Conservation (phyloP, 2,329 filamentous ascomycete genomes). For the Verticillium albo-atrum region DNA sequence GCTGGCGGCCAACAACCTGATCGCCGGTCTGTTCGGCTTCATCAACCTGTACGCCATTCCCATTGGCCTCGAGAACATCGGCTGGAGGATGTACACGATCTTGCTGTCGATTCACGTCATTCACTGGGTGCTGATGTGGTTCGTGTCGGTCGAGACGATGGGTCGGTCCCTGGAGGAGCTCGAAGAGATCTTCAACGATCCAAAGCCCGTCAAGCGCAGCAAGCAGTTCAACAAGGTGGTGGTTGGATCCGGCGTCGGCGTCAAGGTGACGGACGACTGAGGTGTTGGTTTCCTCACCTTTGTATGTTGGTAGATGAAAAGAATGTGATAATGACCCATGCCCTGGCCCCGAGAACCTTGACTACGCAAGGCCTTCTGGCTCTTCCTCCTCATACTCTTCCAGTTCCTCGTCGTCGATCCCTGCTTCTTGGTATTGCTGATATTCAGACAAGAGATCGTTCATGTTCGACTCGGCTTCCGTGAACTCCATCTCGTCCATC, state of each 20-base stretch:
- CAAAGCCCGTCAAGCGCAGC: slow-evolving; percentile 15
- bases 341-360: too few species aligned
- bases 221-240: slow-evolving; percentile 7
- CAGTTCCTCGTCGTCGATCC: slow-evolving; percentile 83
- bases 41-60: slow-evolving; percentile 36
- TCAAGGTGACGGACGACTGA: slow-evolving; percentile 8
- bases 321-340: too few species aligned
- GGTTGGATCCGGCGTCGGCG: slow-evolving; percentile 7
- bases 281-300: too few species aligned
- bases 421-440: slow-evolving; percentile 99
- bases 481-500: slow-evolving; percentile 99
- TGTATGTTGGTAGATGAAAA: too few species aligned
- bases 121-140: slow-evolving; percentile 12
- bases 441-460: slow-evolving; percentile 99
- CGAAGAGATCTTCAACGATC: slow-evolving; percentile 48
- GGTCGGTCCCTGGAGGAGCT: slow-evolving; percentile 52
- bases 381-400: slow-evolving; percentile 90
- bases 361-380: slow-evolving; percentile 39
- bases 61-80: slow-evolving; percentile 34
- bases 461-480: slow-evolving; percentile 99
- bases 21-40: slow-evolving; percentile 21
- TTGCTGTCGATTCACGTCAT: slow-evolving; percentile 37
- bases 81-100: slow-evolving; percentile 38
- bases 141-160: slow-evolving; percentile 39
- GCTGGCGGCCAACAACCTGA: slow-evolving; percentile 30